A percentile compares a stretch with the other conserved stretches of the same genome.
These are phyloP conservation scores for Coemansia sp. DNA, from an alignment of 192 early-diverging fungal species.

Conservation along the genomic window DNA sequence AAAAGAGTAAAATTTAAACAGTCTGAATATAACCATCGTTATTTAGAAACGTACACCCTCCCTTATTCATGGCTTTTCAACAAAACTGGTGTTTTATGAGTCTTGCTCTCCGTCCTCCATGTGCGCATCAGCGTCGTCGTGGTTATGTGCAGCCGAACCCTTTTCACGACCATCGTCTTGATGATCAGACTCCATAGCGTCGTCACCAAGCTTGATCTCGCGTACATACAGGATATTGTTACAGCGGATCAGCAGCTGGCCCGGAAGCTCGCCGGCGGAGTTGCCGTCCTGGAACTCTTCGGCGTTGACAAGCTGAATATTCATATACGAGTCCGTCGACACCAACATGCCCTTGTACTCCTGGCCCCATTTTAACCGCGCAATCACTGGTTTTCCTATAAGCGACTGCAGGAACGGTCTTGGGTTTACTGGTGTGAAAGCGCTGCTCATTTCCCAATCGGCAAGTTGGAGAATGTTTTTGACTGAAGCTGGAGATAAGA, in stretches of 20 bases:
- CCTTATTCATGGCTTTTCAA: neutral
- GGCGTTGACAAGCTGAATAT: conserved; percentile 90
- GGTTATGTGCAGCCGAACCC: conserved; percentile 3
- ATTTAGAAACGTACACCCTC: neutral
- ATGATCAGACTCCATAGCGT: neutral
- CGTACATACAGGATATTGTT: conserved; percentile 83
- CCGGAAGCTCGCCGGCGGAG: conserved; percentile 75
- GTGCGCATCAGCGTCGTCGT: conserved; percentile 38
- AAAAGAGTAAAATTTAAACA: neutral
- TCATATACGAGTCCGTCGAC: conserved; percentile 97
- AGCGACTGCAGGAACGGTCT: conserved; percentile 93
- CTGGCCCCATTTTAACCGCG: conserved; percentile 97
- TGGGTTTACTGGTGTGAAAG: conserved; percentile 92
- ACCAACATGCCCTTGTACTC: conserved; percentile 94
- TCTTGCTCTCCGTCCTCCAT: conserved; percentile 52
- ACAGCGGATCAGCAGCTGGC: conserved; percentile 93
- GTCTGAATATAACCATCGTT: neutral
- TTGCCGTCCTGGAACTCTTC: conserved; percentile 95
- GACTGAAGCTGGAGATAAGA: neutral
- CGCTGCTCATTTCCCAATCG: conserved; percentile 17
- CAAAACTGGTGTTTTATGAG: neutral
- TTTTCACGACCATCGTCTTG: neutral
- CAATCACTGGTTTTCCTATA: conserved; percentile 87
- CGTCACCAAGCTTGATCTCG: conserved; percentile 53
- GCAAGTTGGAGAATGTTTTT: too few species aligned